phyloP scores from a whole-genome alignment of 129 eudicot genomes.

The Dittrichia graveolens region DNA sequence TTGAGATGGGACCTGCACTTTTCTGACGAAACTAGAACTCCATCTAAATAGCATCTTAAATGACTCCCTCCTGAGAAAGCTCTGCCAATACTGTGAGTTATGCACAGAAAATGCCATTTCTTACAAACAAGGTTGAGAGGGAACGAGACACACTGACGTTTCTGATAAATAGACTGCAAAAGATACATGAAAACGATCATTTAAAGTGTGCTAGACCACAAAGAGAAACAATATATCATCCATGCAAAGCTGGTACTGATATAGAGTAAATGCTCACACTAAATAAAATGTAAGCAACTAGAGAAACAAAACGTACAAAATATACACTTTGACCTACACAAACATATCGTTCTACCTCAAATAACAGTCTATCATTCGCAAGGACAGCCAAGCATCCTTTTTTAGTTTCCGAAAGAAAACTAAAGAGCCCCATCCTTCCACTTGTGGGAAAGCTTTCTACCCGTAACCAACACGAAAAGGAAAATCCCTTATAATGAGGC shows the following conservation, averaged over 20 bases:
- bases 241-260: slow-evolving; percentile 11
- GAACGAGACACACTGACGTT: slow-evolving; percentile 70
- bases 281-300: slow-evolving; percentile 1
- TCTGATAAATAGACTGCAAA: slow-evolving; percentile 87
- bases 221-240: slow-evolving; percentile 11
- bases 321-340: background rate
- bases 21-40: slow-evolving; percentile 77
- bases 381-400: slow-evolving; percentile 81
- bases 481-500: slow-evolving; percentile 89
- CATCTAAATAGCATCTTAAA: slow-evolving; percentile 84
- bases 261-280: slow-evolving; percentile 18
- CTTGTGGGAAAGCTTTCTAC: slow-evolving; percentile 77
- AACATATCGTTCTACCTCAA: slow-evolving; percentile 60
- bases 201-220: slow-evolving; percentile 2
- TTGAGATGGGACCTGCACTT: slow-evolving; percentile 77
- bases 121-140: slow-evolving; percentile 60
- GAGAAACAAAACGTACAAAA: slow-evolving; percentile 3
- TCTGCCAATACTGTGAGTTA: slow-evolving; percentile 89
- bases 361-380: slow-evolving; percentile 68
- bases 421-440: slow-evolving; percentile 92
- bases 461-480: slow-evolving; percentile 97
- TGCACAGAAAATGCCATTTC: slow-evolving; percentile 90
- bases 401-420: slow-evolving; percentile 83
- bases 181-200: slow-evolving; percentile 15
- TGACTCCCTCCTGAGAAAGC: slow-evolving; percentile 98